Percentiles rank a stretch among this genome's conserved stretches.
phyloP scores from a whole-genome alignment of 148 eudicot genomes.

The Camellia granthamiana region DNA sequence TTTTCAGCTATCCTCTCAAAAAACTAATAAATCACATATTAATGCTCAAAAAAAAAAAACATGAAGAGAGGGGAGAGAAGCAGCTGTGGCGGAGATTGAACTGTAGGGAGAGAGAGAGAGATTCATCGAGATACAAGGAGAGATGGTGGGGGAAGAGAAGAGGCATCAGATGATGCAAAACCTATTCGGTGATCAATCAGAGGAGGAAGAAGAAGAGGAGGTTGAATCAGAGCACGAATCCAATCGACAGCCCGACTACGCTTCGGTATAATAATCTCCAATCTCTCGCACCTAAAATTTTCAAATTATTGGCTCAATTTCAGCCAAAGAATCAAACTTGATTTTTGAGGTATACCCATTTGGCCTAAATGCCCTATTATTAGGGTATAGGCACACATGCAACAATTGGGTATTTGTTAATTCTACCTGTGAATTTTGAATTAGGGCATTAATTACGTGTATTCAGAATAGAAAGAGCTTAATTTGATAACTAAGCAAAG shows the following conservation, averaged over 20 bases:
- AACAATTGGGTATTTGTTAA: not conserved
- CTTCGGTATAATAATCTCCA: conserved; percentile 41
- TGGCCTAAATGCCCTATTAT: not conserved
- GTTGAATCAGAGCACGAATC: conserved; percentile 97
- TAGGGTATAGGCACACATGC: not conserved
- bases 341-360: not conserved
- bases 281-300: not conserved
- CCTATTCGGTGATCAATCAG: conserved; percentile 94
- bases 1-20: too few relatives aligned
- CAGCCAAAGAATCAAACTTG: not conserved
- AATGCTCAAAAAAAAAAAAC: too few relatives aligned
- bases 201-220: conserved; percentile 73
- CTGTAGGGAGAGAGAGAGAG: not conserved
- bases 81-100: not conserved
- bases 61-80: not conserved
- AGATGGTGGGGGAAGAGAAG: conserved; percentile 80
- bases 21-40: too few relatives aligned
- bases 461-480: not conserved
- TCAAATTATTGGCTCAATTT: not conserved
- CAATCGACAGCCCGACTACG: conserved; percentile 73
- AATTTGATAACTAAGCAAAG: not conserved
- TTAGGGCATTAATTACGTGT: not conserved
- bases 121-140: conserved; percentile 3
- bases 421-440: not conserved
- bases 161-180: conserved; percentile 97